Evolutionary conservation across 1,284 basidiomycete genomes (phyloP).

Genomic region (Heliocybe sulcata): DNA sequence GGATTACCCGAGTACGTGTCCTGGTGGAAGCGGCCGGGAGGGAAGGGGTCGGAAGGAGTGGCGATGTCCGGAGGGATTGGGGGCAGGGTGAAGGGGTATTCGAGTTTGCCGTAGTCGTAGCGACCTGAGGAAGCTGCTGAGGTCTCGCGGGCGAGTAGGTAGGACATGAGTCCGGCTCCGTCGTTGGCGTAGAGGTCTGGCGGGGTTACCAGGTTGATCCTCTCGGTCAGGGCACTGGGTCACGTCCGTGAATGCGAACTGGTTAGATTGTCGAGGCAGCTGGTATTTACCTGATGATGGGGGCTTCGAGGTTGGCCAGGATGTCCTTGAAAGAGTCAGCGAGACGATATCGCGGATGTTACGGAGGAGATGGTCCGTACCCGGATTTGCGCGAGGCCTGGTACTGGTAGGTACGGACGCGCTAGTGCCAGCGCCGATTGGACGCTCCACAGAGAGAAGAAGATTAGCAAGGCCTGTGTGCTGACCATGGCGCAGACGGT

Average conservation of each 20-base stretch:
- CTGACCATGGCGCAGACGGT: too few species aligned
- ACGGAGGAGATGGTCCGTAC: constrained; percentile 6
- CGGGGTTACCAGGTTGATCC: constrained; percentile 9
- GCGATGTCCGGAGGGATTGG: constrained; percentile 8
- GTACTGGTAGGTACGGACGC: constrained; percentile 10
- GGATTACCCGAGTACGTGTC: constrained; percentile 10
- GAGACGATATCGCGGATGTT: neutral
- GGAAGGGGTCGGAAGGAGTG: constrained; percentile 7
- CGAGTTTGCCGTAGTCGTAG: constrained; percentile 14
- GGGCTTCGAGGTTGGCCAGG: constrained; percentile 12
- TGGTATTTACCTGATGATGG: constrained; percentile 11
- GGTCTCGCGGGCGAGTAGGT: constrained; percentile 7
- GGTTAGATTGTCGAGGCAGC: neutral
- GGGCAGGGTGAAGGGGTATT: constrained; percentile 12
- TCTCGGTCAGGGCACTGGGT: constrained; percentile 11
- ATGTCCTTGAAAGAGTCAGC: constrained; percentile 9
- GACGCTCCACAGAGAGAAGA: too few species aligned
- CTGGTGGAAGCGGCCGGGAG: constrained; percentile 13
- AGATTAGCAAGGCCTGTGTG: too few species aligned
- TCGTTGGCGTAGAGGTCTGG: constrained; percentile 8
- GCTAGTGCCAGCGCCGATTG: too few species aligned
- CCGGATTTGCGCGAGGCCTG: constrained; percentile 11
- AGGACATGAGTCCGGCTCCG: constrained; percentile 5
- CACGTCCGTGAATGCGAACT: neutral
- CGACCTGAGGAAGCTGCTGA: constrained; percentile 5